These are phyloP conservation scores for Funneliformis mosseae DNA, from an alignment of 192 early-diverging fungal species.

Conservation along the genomic window DNA sequence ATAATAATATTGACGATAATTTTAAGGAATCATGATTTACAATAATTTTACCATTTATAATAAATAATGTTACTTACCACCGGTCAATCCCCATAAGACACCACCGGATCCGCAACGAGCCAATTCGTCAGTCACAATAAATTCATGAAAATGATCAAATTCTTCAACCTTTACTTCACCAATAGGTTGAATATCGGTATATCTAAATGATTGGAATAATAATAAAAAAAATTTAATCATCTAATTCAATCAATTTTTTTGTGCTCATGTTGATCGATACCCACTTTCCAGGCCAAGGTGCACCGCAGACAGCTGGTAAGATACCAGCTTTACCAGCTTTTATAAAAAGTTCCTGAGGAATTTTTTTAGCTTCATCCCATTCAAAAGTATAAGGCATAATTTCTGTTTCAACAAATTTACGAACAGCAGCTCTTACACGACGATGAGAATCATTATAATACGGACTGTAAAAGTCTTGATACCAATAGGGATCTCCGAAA, in stretches of 20 bases:
- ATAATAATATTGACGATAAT: too few relatives aligned
- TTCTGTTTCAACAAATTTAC: slow-evolving; percentile 79
- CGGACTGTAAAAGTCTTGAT: slow-evolving; percentile 63
- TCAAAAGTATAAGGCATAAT: slow-evolving; percentile 74
- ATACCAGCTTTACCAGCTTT: slow-evolving; percentile 79
- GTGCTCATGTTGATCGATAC: background rate
- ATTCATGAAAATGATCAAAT: slow-evolving; percentile 70
- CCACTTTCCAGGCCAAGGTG: slow-evolving; percentile 26
- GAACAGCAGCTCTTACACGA: slow-evolving; percentile 57
- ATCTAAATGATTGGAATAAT: background rate
- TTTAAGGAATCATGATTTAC: too few relatives aligned
- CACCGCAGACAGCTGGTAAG: slow-evolving; percentile 61
- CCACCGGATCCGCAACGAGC: slow-evolving; percentile 81
- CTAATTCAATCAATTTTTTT: too few relatives aligned
- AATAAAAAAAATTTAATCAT: background rate
- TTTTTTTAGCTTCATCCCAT: slow-evolving; percentile 82
- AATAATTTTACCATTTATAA: background rate
- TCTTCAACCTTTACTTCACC: slow-evolving; percentile 55
- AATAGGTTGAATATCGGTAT: slow-evolving; percentile 38
- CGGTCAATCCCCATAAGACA: slow-evolving; percentile 76
- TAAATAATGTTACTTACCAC: slow-evolving; percentile 48
- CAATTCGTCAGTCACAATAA: slow-evolving; percentile 80
- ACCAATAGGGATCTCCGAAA: slow-evolving; percentile 82
- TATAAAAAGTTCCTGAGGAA: slow-evolving; percentile 70
- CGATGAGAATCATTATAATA: slow-evolving; percentile 83